Percentiles rank a stretch among this genome's conserved stretches.
phyloP scores from a whole-genome alignment of 2,329 filamentous ascomycete genomes.

The Aquanectria penicillioides region DNA sequence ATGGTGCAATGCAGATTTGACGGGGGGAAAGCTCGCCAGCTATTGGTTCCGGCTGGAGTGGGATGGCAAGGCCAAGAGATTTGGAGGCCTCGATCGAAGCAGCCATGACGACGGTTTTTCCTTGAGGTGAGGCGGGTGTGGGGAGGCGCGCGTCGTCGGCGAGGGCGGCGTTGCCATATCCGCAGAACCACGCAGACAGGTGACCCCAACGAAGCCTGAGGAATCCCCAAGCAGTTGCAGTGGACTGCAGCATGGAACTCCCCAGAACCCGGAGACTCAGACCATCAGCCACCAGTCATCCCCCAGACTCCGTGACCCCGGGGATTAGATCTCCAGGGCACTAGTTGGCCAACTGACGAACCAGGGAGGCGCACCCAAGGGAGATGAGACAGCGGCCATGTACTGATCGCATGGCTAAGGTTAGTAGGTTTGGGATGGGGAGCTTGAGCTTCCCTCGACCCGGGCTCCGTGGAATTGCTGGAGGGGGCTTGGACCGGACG shows the following conservation, averaged over 20 bases:
- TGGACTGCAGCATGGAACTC: not conserved
- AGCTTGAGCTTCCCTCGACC: constrained; percentile 33
- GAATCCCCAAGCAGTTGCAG: not conserved
- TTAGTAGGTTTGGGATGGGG: constrained; percentile 20
- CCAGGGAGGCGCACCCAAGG: not conserved
- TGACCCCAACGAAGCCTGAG: constrained; percentile 9
- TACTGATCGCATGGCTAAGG: not conserved
- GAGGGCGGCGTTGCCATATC: constrained; percentile 11
- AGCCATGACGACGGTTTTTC: not conserved
- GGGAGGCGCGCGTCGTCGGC: not conserved
- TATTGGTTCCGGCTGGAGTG: not conserved
- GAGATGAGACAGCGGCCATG: constrained; percentile 5
- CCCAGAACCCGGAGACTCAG: not conserved
- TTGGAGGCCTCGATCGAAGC: constrained; percentile 15
- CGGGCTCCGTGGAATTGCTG: constrained; percentile 23
- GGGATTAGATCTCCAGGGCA: constrained; percentile 11
- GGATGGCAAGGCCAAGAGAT: constrained; percentile 4
- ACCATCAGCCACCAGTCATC: too few relatives aligned
- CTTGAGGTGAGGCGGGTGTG: not conserved
- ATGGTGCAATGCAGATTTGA: not conserved
- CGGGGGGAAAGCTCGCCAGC: not conserved
- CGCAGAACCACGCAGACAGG: constrained; percentile 24
- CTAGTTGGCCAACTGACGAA: constrained; percentile 3
- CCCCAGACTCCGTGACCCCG: constrained; percentile 8
- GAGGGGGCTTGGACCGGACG: constrained; percentile 33